phyloP scores from a whole-genome alignment of 2,329 filamentous ascomycete species.

The Incumbomyces delicatus region DNA sequence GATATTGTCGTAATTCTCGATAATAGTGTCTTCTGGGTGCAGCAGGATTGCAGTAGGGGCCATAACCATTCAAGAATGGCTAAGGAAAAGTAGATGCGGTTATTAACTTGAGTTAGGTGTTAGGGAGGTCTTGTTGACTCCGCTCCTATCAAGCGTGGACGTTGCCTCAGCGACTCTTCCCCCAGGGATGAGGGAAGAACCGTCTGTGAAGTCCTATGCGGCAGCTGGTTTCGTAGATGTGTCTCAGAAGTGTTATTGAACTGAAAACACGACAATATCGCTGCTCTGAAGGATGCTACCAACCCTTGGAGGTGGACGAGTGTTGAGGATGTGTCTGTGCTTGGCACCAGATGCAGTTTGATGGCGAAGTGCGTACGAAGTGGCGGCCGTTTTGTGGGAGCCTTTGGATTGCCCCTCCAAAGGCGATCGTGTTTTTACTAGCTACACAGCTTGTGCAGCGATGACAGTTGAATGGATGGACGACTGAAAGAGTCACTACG shows the following conservation, averaged over 20 bases:
- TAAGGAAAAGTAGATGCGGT: slow-evolving; percentile 22
- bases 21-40: slow-evolving; percentile 19
- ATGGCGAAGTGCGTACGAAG: slow-evolving; percentile 22
- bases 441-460: slow-evolving; percentile 1
- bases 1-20: slow-evolving; percentile 23
- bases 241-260: slow-evolving; percentile 29
- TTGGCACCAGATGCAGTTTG: slow-evolving; percentile 36
- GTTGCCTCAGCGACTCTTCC: slow-evolving; percentile 99
- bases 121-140: slow-evolving; percentile 94
- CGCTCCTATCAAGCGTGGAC: slow-evolving; percentile 71
- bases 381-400: slow-evolving; percentile 19
- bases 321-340: slow-evolving; percentile 38
- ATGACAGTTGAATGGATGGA: background rate
- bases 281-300: slow-evolving; percentile 15
- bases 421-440: slow-evolving; percentile 11
- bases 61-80: slow-evolving; percentile 50
- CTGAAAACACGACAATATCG: slow-evolving; percentile 14
- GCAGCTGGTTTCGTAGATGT: slow-evolving; percentile 73
- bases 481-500: slow-evolving; percentile 1
- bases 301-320: slow-evolving; percentile 35
- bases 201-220: slow-evolving; percentile 97
- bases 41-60: slow-evolving; percentile 57
- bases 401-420: slow-evolving; percentile 17
- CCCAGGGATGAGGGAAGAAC: slow-evolving; percentile 93
- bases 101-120: slow-evolving; percentile 37